Evolutionary conservation across 305 asterid species (phyloP).

Genomic region (Andrographis paniculata): DNA sequence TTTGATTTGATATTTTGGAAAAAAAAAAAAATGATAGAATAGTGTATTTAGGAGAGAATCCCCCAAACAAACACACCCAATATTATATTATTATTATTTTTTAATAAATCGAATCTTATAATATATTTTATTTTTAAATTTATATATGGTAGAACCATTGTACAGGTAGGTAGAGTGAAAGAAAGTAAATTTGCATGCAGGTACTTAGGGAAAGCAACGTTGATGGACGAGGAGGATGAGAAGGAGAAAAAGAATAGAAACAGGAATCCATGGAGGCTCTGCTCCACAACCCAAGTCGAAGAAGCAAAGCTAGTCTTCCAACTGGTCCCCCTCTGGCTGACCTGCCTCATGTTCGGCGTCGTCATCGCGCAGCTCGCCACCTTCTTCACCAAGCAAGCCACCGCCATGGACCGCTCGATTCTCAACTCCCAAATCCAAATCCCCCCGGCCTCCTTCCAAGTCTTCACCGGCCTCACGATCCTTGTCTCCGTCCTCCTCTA

Average conservation of each 20-base stretch:
- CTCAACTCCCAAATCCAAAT: constrained; percentile 23
- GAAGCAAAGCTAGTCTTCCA: constrained; percentile 57
- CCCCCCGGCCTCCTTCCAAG: constrained; percentile 60
- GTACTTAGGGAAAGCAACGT: constrained; percentile 46
- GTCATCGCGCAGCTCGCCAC: constrained; percentile 50
- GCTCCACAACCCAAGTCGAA: constrained; percentile 43
- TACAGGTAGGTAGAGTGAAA: too few relatives aligned
- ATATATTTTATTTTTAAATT: not conserved
- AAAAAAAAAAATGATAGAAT: too few relatives aligned
- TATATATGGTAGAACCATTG: not conserved
- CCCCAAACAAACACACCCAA: too few relatives aligned
- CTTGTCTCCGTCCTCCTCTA: constrained; percentile 36
- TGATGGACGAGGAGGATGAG: constrained; percentile 30
- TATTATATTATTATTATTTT: too few relatives aligned
- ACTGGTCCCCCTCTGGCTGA: constrained; percentile 58
- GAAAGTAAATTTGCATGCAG: constrained; percentile 17
- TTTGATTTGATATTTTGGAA: too few relatives aligned
- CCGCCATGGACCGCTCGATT: constrained; percentile 32
- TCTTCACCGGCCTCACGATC: constrained; percentile 44
- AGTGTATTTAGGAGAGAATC: too few relatives aligned
- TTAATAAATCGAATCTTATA: too few relatives aligned
- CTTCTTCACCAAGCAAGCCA: constrained; percentile 57
- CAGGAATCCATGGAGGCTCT: constrained; percentile 42
- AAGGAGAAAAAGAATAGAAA: constrained; percentile 31
- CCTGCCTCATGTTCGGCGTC: constrained; percentile 41